Percentiles rank a stretch among this genome's conserved stretches.
These are phyloP conservation scores for Lepidium africanum DNA, from an alignment of 345 rosid species.

Conservation along the genomic window DNA sequence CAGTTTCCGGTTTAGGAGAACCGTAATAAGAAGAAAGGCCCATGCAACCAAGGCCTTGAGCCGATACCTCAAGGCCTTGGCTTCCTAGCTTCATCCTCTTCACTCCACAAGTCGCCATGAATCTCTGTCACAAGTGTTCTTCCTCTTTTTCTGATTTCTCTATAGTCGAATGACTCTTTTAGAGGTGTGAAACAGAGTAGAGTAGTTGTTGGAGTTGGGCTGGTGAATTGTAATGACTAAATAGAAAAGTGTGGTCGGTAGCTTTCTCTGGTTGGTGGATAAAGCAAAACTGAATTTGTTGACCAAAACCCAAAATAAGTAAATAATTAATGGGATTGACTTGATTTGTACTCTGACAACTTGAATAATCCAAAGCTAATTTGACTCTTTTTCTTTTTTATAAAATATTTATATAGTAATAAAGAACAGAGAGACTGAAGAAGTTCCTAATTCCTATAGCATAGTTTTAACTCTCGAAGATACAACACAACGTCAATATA, in stretches of 20 bases:
- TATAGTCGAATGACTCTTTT: background rate
- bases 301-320: background rate
- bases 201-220: background rate
- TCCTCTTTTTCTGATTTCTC: background rate
- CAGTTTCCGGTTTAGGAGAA: constrained; percentile 24
- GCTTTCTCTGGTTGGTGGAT: background rate
- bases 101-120: background rate
- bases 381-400: too few species aligned
- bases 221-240: background rate
- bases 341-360: background rate
- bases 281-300: background rate
- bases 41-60: constrained; percentile 38
- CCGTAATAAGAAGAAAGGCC: constrained; percentile 31
- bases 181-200: background rate
- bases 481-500: background rate
- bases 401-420: too few species aligned
- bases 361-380: too few species aligned
- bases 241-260: background rate
- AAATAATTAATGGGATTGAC: background rate
- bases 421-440: too few species aligned
- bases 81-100: constrained; percentile 8
- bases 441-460: too few species aligned
- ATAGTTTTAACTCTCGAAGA: background rate
- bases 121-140: background rate
- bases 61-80: constrained; percentile 18